Conservation (phyloP, 2,329 filamentous ascomycete genomes). For the Trichoderma sp. region DNA sequence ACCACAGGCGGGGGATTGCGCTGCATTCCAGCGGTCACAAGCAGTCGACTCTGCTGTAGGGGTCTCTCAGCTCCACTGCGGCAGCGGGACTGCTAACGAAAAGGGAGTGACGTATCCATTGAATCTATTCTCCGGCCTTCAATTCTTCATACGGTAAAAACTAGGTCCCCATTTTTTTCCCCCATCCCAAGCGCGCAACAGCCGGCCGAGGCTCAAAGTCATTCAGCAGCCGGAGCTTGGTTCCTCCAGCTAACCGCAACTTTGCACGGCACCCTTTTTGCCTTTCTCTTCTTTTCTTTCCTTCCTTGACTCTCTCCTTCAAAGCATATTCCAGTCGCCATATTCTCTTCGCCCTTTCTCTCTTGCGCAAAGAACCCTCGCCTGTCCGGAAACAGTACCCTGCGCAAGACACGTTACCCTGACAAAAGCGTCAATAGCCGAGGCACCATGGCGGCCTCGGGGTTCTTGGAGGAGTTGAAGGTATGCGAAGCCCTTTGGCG, state of each 20-base stretch:
- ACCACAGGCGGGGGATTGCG: not conserved
- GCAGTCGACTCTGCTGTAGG: not conserved
- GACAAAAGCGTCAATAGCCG: constrained; percentile 23
- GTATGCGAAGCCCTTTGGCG: constrained; percentile 28
- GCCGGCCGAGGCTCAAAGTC: constrained; percentile 22
- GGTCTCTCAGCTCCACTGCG: not conserved
- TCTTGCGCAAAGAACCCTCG: not conserved
- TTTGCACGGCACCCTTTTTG: not conserved
- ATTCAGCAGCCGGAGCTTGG: constrained; percentile 8
- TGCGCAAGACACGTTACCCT: not conserved
- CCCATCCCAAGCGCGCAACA: not conserved
- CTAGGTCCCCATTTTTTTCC: not conserved
- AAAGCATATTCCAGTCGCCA: not conserved
- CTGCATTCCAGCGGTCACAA: not conserved
- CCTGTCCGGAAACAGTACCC: not conserved
- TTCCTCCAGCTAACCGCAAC: not conserved
- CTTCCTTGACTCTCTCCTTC: not conserved
- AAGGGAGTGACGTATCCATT: not conserved
- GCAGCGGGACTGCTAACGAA: not conserved
- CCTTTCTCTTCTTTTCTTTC: not conserved
- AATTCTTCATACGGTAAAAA: not conserved
- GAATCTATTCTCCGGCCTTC: not conserved
- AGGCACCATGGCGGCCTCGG: constrained; percentile 32
- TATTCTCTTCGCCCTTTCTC: not conserved
- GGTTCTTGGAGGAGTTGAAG: constrained; percentile 35